Evolutionary conservation across 495 filamentous ascomycete genomes (phyloP).

Genomic region (Tricharina praecox): DNA sequence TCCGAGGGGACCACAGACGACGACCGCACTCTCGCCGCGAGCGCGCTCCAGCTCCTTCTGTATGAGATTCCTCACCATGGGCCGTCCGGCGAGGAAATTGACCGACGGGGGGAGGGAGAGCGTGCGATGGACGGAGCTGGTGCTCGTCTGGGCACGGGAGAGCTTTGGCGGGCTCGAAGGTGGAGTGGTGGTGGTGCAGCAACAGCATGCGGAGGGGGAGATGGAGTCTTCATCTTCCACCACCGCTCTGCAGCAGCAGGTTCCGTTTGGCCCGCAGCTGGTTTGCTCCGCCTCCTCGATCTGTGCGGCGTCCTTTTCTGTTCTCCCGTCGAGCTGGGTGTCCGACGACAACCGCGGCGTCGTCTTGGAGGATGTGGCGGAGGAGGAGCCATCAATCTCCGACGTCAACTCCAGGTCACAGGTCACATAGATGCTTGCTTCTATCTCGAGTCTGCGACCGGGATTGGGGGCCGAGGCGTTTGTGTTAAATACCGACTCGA

Average conservation of each 20-base stretch:
- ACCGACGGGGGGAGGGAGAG: constrained; percentile 4
- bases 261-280: constrained; percentile 13
- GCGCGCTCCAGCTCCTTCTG: constrained; percentile 49
- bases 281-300: neutral
- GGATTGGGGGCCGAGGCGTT: constrained; percentile 29
- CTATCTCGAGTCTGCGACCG: constrained; percentile 32
- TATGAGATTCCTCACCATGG: constrained; percentile 32
- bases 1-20: constrained; percentile 59
- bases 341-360: neutral
- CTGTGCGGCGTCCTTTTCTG: neutral
- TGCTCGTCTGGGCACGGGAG: constrained; percentile 11
- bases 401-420: constrained; percentile 35
- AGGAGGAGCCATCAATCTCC: neutral
- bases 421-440: constrained; percentile 44
- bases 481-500: too few relatives aligned
- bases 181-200: constrained; percentile 8
- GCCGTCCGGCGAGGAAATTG: constrained; percentile 25
- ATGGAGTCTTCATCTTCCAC: constrained; percentile 35
- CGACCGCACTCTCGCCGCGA: constrained; percentile 64
- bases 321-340: neutral
- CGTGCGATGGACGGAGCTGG: constrained; percentile 10
- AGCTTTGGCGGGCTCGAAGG: neutral
- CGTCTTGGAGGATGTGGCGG: neutral
- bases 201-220: constrained; percentile 19
- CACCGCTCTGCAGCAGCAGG: constrained; percentile 38